These are phyloP conservation scores for Dactylellina drechsleri DNA, from an alignment of 2,329 filamentous ascomycete species.

Conservation along the genomic window DNA sequence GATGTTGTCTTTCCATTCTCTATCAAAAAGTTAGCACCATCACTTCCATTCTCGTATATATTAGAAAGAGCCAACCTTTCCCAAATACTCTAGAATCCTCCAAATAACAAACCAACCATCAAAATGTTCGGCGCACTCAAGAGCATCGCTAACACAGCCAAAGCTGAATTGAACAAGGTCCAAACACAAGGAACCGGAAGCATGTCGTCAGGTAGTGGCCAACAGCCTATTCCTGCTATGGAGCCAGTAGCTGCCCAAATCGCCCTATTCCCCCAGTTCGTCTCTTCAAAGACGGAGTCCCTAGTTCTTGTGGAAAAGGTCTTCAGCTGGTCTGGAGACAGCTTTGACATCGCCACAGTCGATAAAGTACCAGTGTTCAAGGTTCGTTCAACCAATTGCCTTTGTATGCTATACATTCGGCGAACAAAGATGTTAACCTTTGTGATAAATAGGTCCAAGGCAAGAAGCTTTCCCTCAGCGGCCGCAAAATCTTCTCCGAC, in stretches of 20 bases:
- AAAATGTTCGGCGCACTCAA: constrained; percentile 49
- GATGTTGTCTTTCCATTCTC: background rate
- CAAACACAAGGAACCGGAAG: constrained; percentile 18
- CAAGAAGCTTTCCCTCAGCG: constrained; percentile 67
- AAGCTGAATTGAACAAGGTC: constrained; percentile 22
- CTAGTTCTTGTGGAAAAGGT: constrained; percentile 72
- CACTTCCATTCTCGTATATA: too few species aligned
- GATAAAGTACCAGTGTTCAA: constrained; percentile 68
- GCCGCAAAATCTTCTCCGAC: constrained; percentile 69
- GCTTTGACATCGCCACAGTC: constrained; percentile 71
- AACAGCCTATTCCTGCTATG: constrained; percentile 4
- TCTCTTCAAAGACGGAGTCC: constrained; percentile 60
- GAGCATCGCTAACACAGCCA: constrained; percentile 20
- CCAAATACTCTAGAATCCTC: too few species aligned
- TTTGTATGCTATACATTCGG: too few species aligned
- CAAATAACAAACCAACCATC: background rate
- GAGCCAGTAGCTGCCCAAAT: constrained; percentile 33
- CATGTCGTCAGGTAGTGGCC: constrained; percentile 9
- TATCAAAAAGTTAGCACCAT: background rate
- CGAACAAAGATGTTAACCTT: background rate
- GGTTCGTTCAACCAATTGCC: constrained; percentile 9
- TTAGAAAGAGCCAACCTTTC: too few species aligned
- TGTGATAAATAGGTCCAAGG: constrained; percentile 64
- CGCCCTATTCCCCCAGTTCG: constrained; percentile 44
- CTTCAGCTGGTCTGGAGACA: constrained; percentile 71